phyloP scores from a whole-genome alignment of 2,329 filamentous ascomycete genomes.

The Pseudogymnoascus sp. region DNA sequence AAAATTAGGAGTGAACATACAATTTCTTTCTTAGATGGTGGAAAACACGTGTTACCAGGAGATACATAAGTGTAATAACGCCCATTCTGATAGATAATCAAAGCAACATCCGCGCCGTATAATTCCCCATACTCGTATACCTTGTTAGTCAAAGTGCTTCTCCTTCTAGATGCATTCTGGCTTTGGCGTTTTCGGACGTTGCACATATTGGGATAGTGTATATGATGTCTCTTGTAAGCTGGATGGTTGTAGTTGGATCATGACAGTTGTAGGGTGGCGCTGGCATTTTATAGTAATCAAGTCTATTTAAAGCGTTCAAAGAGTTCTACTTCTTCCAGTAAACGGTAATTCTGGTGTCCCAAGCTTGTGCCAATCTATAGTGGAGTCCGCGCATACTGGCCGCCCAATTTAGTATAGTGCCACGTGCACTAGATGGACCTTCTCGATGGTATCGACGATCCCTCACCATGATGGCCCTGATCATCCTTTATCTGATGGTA shows the following conservation, averaged over 20 bases:
- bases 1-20: too few relatives aligned
- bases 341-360: neutral
- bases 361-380: neutral
- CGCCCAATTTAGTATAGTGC: neutral
- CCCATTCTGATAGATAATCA: too few relatives aligned
- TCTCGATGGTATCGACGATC: neutral
- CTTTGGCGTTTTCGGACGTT: neutral
- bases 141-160: too few relatives aligned
- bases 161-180: too few relatives aligned
- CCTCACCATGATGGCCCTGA: too few relatives aligned
- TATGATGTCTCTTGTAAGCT: neutral
- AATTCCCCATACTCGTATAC: too few relatives aligned
- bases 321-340: neutral
- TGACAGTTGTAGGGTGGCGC: neutral
- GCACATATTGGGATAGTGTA: neutral
- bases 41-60: too few relatives aligned
- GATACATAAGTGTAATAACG: too few relatives aligned
- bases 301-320: neutral
- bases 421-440: neutral
- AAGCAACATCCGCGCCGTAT: too few relatives aligned
- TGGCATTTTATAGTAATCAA: neutral
- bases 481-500: neutral
- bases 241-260: neutral
- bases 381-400: neutral
- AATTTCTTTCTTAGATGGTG: too few relatives aligned